Base-by-base conservation (phyloP, 768 basidiomycete genomes). In the Hydnomerulius pinastri region DNA sequence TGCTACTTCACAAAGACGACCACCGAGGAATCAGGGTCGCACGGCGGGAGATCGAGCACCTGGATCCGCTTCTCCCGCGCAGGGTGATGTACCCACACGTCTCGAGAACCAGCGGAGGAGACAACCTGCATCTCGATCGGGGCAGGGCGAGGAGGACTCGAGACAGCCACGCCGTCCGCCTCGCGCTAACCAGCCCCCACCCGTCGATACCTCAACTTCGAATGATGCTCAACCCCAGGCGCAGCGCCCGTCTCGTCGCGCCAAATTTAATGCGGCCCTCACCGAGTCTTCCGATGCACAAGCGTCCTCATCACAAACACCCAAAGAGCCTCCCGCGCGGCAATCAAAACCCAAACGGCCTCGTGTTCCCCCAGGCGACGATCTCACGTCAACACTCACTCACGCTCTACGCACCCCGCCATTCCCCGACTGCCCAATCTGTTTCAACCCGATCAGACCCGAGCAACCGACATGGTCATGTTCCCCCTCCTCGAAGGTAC, bases 381-480 rank as follows among this genome's bases (percentile, higher is more conserved):
- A 90, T 62, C 79, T 93, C 29, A 89, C 90, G 0, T 90, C 89
- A 4, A 79, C 76, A 3, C 80, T 93, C 48, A 87, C 78, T 15
- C 78, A 78, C 21, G 77, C 78, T 5, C 74, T 94, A 24, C 79
- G 81, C 54, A 80, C 79, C 0, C 79, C 85, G 1, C 90, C 92
- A 3, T 89, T 81, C 54, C 78, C 82, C 1, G 90, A 92, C 61
- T 92, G 90, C 58, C 73, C 83, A 17, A 95, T 87, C 57, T 98
- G 96, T 65, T 94, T 94, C 68, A 81, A 79, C 28, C 55, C 85
- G 0, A 84, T 98, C 35, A 80, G 83, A 28, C 92, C 92, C 2
- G 80, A 80, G 3, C 86, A 96, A 48, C 78, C 82, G 4, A 91
- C 86, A 1, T 95, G 93, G 90, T 93, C 90, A 0, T 98, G 96